Evolutionary conservation across 2,329 filamentous ascomycete genomes (phyloP), one percentile per base, ranked within the genome.

Genomic region (Emergomyces africanus): DNA sequence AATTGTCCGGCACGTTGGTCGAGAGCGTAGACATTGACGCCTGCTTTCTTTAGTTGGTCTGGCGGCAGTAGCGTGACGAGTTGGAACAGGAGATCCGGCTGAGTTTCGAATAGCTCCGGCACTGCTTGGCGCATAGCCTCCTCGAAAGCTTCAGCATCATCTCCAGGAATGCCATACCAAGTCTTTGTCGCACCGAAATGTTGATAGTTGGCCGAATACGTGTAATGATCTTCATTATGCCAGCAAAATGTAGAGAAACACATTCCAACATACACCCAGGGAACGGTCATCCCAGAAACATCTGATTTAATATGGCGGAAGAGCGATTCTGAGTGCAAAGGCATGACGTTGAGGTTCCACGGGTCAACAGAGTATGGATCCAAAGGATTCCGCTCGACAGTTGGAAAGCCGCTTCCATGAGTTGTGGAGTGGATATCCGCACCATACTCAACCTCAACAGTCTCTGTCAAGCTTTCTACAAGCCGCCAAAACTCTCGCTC

Each of bases 221-320:
- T 87, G 70, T 96, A 96, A 69, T 99, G 94, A 68, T 99, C 94
- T 69, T 99, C 94, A 64, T 96, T 96, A 71, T 99, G 94, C 94
- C 94, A 99, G 73, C 94, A 99, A 69, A 99, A 99, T 0, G 94
- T 97, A 0, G 94, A 99, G 71, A 99, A 99, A 44, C 95, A 95
- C 94, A 99, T 99, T 62, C 94, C 94, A 3, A 99, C 94, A 69
- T 99, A 99, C 3, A 99, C 84, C 94, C 94, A 99, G 0, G 94
- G 94, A 8, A 99, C 92, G 0, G 94, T 99, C 94, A 99, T 99
- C 42, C 94, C 94, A 1, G 94, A 97, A 57, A 99, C 95, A 69
- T 99, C 94, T 0, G 92, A 90, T 72, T 97, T 97, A 78, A 99
- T 97, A 67, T 99, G 89, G 54, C 92, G 84, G 77, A 99, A 99